Percentiles rank a stretch among this genome's conserved stretches.
phyloP scores from a whole-genome alignment of 257 asterid genomes.

The Solanum tarijense region DNA sequence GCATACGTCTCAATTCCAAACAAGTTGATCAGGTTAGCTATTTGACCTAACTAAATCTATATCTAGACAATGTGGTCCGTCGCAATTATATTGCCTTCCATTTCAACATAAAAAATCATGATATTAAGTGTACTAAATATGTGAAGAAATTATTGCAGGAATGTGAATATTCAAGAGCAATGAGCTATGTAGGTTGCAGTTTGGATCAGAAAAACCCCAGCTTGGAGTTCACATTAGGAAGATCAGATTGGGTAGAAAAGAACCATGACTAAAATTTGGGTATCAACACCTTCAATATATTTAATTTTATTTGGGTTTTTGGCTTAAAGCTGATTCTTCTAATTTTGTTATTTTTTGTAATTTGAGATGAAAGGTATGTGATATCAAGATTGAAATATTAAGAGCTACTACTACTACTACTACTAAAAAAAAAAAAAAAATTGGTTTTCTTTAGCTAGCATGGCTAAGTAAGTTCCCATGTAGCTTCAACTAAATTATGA shows the following conservation, averaged over 20 bases:
- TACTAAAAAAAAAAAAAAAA: not conserved
- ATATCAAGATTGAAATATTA: not conserved
- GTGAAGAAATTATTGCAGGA: conserved; percentile 4
- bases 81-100: not conserved
- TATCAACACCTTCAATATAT: not conserved
- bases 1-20: not conserved
- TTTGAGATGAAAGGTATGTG: not conserved
- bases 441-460: not conserved
- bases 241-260: conserved; percentile 33
- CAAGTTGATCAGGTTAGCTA: not conserved
- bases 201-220: conserved; percentile 19
- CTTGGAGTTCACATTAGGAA: conserved; percentile 45
- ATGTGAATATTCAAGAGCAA: conserved; percentile 1
- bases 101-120: not conserved
- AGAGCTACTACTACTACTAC: not conserved
- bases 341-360: not conserved
- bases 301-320: not conserved
- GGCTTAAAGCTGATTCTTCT: not conserved
- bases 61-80: not conserved
- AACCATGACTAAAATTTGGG: not conserved
- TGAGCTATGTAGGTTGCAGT: conserved; percentile 4
- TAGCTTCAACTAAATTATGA: not conserved
- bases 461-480: not conserved
- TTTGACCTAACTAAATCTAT: not conserved
- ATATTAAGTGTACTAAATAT: not conserved